Percentiles rank a stretch among this genome's conserved stretches.
phyloP scores from a whole-genome alignment of 768 basidiomycete genomes.

The Tylopilus sp. region DNA sequence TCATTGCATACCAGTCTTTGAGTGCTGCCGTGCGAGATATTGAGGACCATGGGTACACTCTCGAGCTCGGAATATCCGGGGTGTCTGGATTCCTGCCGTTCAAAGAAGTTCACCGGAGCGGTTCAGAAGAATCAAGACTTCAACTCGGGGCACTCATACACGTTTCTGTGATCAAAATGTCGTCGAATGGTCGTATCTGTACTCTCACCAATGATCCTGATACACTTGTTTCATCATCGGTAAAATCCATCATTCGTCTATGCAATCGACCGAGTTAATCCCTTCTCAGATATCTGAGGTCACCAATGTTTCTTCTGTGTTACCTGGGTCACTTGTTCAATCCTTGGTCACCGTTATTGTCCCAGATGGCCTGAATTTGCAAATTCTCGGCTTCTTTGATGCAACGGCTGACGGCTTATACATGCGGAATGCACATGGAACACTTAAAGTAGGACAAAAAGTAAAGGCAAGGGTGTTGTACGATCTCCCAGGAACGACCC shows the following conservation, averaged over 20 bases:
- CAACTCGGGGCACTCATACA: constrained; percentile 66
- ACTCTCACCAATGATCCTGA: constrained; percentile 57
- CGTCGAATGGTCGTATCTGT: constrained; percentile 77
- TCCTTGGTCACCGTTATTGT: constrained; percentile 75
- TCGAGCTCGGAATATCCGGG: constrained; percentile 80
- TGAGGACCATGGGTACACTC: constrained; percentile 93
- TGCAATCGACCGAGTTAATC: constrained; percentile 1
- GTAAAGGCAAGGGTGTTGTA: constrained; percentile 85
- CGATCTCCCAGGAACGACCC: constrained; percentile 62
- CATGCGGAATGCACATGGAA: constrained; percentile 43
- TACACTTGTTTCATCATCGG: constrained; percentile 50
- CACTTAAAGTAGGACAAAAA: constrained; percentile 65
- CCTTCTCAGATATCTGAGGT: constrained; percentile 65
- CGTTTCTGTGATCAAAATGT: constrained; percentile 61
- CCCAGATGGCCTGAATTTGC: constrained; percentile 76
- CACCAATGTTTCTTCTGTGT: constrained; percentile 71
- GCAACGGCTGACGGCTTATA: constrained; percentile 87
- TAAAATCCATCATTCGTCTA: constrained; percentile 33
- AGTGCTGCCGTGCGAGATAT: constrained; percentile 75
- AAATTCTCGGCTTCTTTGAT: constrained; percentile 88
- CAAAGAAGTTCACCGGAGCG: constrained; percentile 54
- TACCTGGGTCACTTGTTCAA: constrained; percentile 84
- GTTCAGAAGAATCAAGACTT: constrained; percentile 36
- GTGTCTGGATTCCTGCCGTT: constrained; percentile 83
- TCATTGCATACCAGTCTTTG: constrained; percentile 50